Evolutionary conservation across 257 asterid genomes (phyloP), one percentile per base, ranked within the genome.

Genomic region (Jacaranda copaia): DNA sequence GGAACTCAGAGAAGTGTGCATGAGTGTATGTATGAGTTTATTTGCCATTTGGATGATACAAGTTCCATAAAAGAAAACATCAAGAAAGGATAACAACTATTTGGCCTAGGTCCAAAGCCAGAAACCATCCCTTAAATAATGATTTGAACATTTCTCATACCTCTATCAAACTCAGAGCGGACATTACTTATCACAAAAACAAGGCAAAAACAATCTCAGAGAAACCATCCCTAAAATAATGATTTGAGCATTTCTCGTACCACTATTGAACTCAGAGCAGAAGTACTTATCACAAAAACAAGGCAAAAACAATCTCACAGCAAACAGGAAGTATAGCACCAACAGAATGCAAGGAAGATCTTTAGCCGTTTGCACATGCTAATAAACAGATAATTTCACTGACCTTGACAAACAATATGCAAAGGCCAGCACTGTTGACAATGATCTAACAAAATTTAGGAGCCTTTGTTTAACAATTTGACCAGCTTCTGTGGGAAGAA

Each of bases 361-460:
- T 19, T 53, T n/a, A 67, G 39, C 20, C 71, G 45, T 10, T 61
- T 38, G 25, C 51, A 15, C 9, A 39, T 63, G 62, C 59, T 8
- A 60, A 82, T 68, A 32, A 64, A 79, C 35, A 63, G 79, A 76
- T 68, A 59, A 76, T 14, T 36, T 38, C 25, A 79, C 87, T 75
- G 80, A 90, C 98, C 99, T 88, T 63, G 99, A 91, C 67, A 95
- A 80, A 85, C 97, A 91, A 84, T 89, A 93, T 35, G 99, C 99
- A 82, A 84, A 91, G 68, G 98, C 92, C 73, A 95, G 74, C 79
- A 95, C 99, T 1, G 99, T 89, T 19, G 99, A 93, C 85, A 95
- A 85, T 71, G 99, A 93, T 79, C 90, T 89, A 77, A 93, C 89
- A 84, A 95, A 95, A 93, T 87, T 89, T 69, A 95, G 71, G 59